Evolutionary conservation across 1,139 yeast genomes (phyloP).

Genomic region (Blastobotrys niveus): DNA sequence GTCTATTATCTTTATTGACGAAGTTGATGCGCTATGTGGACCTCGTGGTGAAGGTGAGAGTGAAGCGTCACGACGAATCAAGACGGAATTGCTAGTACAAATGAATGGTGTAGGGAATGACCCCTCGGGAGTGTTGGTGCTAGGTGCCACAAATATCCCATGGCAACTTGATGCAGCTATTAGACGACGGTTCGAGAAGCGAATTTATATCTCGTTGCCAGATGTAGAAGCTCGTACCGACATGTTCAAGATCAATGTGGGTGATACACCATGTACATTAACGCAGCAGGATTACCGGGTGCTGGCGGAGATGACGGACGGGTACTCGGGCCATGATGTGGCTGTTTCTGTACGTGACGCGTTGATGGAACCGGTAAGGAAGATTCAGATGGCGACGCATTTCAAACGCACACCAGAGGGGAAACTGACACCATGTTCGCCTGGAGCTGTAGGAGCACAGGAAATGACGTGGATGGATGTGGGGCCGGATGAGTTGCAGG

Average conservation of each 20-base stretch:
- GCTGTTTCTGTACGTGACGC: slow-evolving; percentile 98
- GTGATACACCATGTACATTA: slow-evolving; percentile 79
- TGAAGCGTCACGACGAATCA: slow-evolving; percentile 93
- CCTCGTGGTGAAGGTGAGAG: slow-evolving; percentile 98
- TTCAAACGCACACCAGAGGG: slow-evolving; percentile 43
- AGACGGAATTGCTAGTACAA: slow-evolving; percentile 92
- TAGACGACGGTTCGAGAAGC: slow-evolving; percentile 88
- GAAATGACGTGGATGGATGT: slow-evolving; percentile 95
- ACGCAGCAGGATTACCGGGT: slow-evolving; percentile 66
- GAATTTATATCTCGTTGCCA: slow-evolving; percentile 93
- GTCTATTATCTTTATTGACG: slow-evolving; percentile 92
- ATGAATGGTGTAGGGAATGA: slow-evolving; percentile 99
- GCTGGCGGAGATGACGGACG: slow-evolving; percentile 91
- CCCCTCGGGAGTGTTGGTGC: slow-evolving; percentile 81
- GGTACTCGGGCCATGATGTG: slow-evolving; percentile 95
- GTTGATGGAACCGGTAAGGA: slow-evolving; percentile 93
- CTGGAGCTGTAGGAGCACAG: slow-evolving; percentile 79
- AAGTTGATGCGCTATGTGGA: slow-evolving; percentile 96
- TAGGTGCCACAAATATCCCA: slow-evolving; percentile 98
- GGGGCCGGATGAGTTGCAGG: slow-evolving; percentile 79
- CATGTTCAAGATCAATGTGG: slow-evolving; percentile 93
- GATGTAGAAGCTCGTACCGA: slow-evolving; percentile 84
- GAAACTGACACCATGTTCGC: slow-evolving; percentile 86
- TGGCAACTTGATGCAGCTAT: slow-evolving; percentile 99
- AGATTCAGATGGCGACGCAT: slow-evolving; percentile 94